Evolutionary conservation across 495 filamentous ascomycete genomes (phyloP).

Genomic region (Penicillium turbatum): DNA sequence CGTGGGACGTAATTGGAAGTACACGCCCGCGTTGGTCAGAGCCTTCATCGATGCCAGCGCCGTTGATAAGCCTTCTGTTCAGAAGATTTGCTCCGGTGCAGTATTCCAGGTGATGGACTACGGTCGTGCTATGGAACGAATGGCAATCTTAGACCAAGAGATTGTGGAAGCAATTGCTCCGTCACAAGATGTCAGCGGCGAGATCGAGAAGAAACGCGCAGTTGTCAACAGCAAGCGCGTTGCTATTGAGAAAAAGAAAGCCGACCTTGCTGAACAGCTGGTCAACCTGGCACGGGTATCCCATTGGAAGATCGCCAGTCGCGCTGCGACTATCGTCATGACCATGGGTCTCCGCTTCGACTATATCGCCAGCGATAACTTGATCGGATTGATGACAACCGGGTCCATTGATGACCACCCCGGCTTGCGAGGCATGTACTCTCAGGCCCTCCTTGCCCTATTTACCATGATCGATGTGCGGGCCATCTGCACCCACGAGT

Average conservation of each 20-base stretch:
- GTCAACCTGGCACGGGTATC: slow-evolving; percentile 69
- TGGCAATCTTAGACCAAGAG: slow-evolving; percentile 78
- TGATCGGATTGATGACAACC: slow-evolving; percentile 77
- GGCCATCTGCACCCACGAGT: slow-evolving; percentile 78
- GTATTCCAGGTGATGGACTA: slow-evolving; percentile 88
- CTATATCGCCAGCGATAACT: slow-evolving; percentile 69
- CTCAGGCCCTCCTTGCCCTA: slow-evolving; percentile 69
- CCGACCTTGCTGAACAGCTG: slow-evolving; percentile 72
- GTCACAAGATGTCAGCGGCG: slow-evolving; percentile 55
- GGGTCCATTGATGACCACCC: slow-evolving; percentile 91
- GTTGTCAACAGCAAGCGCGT: slow-evolving; percentile 68
- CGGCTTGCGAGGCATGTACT: slow-evolving; percentile 74
- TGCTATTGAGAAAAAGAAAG: slow-evolving; percentile 77
- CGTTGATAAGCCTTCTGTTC: slow-evolving; percentile 89
- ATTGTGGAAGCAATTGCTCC: slow-evolving; percentile 72
- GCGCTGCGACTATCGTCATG: slow-evolving; percentile 82
- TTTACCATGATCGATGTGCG: slow-evolving; percentile 82
- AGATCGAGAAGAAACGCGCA: slow-evolving; percentile 62
- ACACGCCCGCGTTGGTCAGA: slow-evolving; percentile 77
- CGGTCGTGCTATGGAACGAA: slow-evolving; percentile 74
- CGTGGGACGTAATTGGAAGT: slow-evolving; percentile 85
- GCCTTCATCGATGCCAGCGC: slow-evolving; percentile 85
- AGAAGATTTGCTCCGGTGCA: slow-evolving; percentile 77
- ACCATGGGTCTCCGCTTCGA: slow-evolving; percentile 88
- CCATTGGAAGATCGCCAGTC: slow-evolving; percentile 93